Conservation (phyloP, 2,329 filamentous ascomycete genomes). For the Fusarium chaquense region DNA sequence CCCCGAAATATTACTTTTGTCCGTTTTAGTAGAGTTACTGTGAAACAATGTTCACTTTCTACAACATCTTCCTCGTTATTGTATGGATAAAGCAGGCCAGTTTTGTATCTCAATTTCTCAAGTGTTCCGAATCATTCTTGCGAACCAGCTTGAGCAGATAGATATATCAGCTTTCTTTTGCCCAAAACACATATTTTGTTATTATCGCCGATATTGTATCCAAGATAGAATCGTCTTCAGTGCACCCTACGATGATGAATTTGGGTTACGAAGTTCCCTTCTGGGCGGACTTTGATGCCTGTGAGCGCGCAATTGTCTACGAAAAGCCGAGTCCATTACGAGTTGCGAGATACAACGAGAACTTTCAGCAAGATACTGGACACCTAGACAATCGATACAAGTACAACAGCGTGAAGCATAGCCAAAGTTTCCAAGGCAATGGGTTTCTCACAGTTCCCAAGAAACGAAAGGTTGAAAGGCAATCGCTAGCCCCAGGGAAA, state of each 20-base stretch:
- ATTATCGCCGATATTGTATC: not conserved
- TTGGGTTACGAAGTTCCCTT: slow-evolving; percentile 43
- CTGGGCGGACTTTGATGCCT: slow-evolving; percentile 50
- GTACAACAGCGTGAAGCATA: slow-evolving; percentile 39
- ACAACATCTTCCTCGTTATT: slow-evolving; percentile 4
- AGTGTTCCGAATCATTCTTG: slow-evolving; percentile 2
- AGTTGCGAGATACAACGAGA: slow-evolving; percentile 58
- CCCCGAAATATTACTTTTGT: slow-evolving; percentile 19
- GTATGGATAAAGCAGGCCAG: slow-evolving; percentile 11
- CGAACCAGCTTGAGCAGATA: not conserved
- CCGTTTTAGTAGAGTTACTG: not conserved
- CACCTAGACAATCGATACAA: slow-evolving; percentile 44
- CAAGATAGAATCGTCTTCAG: not conserved
- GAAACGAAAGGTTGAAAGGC: slow-evolving; percentile 44
- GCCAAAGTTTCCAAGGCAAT: slow-evolving; percentile 20
- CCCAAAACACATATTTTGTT: not conserved
- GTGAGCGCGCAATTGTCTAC: slow-evolving; percentile 32
- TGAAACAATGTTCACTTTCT: not conserved
- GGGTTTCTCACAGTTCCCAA: slow-evolving; percentile 53
- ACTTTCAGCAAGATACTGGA: slow-evolving; percentile 18
- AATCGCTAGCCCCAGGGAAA: slow-evolving; percentile 25
- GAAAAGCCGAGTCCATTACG: slow-evolving; percentile 61
- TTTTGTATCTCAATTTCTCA: slow-evolving; percentile 1
- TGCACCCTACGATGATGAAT: slow-evolving; percentile 52
- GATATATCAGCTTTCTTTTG: not conserved